A percentile compares a stretch with the other conserved stretches of the same genome.
Evolutionary conservation across 2,329 filamentous ascomycete species (phyloP).

Genomic region (Massarina eburnea): DNA sequence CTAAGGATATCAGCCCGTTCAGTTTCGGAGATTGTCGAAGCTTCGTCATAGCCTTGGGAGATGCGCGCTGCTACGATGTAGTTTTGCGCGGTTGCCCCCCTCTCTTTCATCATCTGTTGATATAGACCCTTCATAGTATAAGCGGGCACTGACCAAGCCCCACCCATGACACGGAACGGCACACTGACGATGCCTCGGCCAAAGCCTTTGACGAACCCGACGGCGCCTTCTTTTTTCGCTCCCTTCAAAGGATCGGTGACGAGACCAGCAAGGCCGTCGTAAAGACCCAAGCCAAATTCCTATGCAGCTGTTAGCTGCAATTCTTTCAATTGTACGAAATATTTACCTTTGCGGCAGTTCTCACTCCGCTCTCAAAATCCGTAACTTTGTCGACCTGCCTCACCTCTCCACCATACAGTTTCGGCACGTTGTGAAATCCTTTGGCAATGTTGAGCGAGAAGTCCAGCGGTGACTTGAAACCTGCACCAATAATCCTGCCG

Average conservation of each 20-base stretch:
- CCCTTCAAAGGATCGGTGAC: constrained; percentile 76
- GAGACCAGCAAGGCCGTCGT: constrained; percentile 78
- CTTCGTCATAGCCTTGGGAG: constrained; percentile 72
- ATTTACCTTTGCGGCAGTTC: constrained; percentile 68
- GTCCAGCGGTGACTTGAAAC: constrained; percentile 80
- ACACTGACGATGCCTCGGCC: constrained; percentile 83
- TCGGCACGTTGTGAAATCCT: constrained; percentile 86
- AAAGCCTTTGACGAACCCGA: constrained; percentile 75
- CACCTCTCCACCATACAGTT: constrained; percentile 81
- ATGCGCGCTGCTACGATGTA: constrained; percentile 79
- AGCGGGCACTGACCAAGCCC: constrained; percentile 64
- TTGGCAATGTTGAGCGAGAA: constrained; percentile 79
- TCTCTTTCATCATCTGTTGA: constrained; percentile 71
- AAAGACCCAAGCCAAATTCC: constrained; percentile 76
- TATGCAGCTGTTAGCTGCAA: constrained; percentile 21
- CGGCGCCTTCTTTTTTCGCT: constrained; percentile 63
- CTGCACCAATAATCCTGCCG: constrained; percentile 71
- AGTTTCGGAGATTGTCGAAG: constrained; percentile 54
- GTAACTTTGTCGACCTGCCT: constrained; percentile 78
- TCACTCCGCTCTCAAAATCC: constrained; percentile 72
- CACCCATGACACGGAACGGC: constrained; percentile 79
- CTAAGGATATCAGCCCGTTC: constrained; percentile 66
- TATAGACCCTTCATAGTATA: constrained; percentile 83
- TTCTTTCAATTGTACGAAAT: not conserved
- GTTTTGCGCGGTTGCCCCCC: constrained; percentile 71